These are phyloP conservation scores for Metschnikowia koreensis DNA, from an alignment of 805 yeast genomes.

Conservation along the genomic window DNA sequence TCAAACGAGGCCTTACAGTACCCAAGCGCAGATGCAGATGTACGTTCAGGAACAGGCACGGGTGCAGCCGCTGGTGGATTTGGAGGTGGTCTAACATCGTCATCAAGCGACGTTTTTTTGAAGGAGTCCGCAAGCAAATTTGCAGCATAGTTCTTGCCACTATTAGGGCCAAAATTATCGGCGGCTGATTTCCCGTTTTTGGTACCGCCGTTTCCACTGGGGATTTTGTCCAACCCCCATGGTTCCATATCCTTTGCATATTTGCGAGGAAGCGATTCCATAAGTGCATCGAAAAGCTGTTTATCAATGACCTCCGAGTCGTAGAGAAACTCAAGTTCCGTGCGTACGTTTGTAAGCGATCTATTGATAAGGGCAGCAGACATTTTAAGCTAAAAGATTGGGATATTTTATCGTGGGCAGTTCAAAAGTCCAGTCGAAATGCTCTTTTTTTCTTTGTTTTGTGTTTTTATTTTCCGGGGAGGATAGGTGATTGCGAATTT, in stretches of 20 bases:
- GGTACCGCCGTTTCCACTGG: conserved; percentile 1
- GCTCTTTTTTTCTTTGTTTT: too few relatives aligned
- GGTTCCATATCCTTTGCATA: conserved; percentile 52
- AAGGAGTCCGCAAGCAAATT: conserved; percentile 6
- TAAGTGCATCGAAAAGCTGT: conserved; percentile 50
- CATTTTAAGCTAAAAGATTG: conserved; percentile 24
- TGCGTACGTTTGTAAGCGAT: conserved; percentile 68
- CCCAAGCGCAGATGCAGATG: conserved; percentile 24
- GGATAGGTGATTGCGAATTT: too few relatives aligned
- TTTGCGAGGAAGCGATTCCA: conserved; percentile 53
- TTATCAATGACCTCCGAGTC: conserved; percentile 73
- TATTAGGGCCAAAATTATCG: too few relatives aligned
- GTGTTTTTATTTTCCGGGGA: too few relatives aligned
- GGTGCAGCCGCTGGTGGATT: conserved; percentile 12
- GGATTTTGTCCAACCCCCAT: conserved; percentile 39
- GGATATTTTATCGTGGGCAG: not conserved
- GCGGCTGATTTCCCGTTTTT: not conserved
- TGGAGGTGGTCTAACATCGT: conserved; percentile 21
- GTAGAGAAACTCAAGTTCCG: conserved; percentile 75
- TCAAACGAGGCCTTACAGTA: conserved; percentile 69
- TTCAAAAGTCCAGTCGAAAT: too few relatives aligned
- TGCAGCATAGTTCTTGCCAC: not conserved
- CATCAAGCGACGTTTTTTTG: conserved; percentile 14
- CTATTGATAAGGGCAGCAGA: conserved; percentile 68
- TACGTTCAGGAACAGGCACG: conserved; percentile 16